These are phyloP conservation scores for Cerrena zonata DNA, from an alignment of 1,284 basidiomycete genomes.

Conservation along the genomic window DNA sequence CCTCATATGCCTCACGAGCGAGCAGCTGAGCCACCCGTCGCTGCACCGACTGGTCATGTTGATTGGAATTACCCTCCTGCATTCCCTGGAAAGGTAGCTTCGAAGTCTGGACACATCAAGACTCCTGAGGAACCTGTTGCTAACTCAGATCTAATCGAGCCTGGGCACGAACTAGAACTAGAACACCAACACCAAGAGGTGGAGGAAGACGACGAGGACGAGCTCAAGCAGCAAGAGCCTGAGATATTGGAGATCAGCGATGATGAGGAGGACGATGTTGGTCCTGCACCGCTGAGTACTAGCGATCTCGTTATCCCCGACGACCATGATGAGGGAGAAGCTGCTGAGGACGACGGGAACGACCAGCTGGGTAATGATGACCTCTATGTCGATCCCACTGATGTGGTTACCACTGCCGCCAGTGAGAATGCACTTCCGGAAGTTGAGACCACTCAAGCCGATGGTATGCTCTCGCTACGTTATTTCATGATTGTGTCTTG, in stretches of 20 bases:
- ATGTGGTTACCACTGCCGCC: neutral
- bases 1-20: conserved; percentile 6
- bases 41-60: conserved; percentile 22
- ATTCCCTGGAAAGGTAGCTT: conserved; percentile 26
- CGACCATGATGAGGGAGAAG: conserved; percentile 8
- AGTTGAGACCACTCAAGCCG: too few relatives aligned
- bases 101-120: conserved; percentile 23
- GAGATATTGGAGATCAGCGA: conserved; percentile 25
- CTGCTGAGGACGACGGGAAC: too few relatives aligned
- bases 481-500: too few relatives aligned
- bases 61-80: conserved; percentile 37
- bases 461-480: too few relatives aligned
- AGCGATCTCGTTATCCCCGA: conserved; percentile 20
- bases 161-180: neutral
- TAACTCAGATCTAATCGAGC: neutral
- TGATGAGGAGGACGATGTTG: conserved; percentile 17
- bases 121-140: conserved; percentile 1
- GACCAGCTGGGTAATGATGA: conserved; percentile 3
- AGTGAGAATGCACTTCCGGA: neutral
- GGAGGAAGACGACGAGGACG: too few relatives aligned
- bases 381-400: neutral
- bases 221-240: neutral
- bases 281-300: conserved; percentile 17
- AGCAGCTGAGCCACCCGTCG: conserved; percentile 12
- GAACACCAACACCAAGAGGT: too few relatives aligned